Percentiles rank a stretch among this genome's conserved stretches.
Conservation (phyloP, 1,284 basidiomycete species). For the Lentinus polychrous region DNA sequence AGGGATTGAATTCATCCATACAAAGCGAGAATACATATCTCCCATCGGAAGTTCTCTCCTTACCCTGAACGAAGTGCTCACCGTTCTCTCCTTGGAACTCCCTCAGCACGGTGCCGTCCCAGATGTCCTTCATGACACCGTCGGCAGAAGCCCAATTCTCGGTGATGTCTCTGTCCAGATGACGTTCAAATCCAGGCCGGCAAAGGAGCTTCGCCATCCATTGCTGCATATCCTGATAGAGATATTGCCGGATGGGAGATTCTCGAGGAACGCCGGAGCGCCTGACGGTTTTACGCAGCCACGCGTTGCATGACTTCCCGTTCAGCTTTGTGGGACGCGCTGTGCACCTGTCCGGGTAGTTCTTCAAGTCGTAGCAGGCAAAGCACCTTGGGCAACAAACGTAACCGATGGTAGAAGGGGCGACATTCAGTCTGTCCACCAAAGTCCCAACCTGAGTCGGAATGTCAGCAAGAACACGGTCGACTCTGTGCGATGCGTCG, state of each 20-base stretch:
- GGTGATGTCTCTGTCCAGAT: slow-evolving; percentile 7
- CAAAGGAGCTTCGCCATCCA: slow-evolving; percentile 15
- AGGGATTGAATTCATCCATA: slow-evolving; percentile 25
- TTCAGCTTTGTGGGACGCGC: neutral
- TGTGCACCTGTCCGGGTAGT: neutral
- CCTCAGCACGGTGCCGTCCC: slow-evolving; percentile 12
- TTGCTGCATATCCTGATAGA: slow-evolving; percentile 13
- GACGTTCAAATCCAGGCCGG: slow-evolving; percentile 11
- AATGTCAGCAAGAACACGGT: neutral
- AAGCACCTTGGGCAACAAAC: neutral
- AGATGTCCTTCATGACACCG: slow-evolving; percentile 12
- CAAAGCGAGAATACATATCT: slow-evolving; percentile 17
- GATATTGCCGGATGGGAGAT: slow-evolving; percentile 9
- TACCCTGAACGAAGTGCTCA: slow-evolving; percentile 8
- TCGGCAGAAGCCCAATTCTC: neutral
- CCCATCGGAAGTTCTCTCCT: neutral
- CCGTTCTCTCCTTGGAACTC: slow-evolving; percentile 11
- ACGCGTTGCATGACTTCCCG: neutral
- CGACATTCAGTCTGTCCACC: neutral
- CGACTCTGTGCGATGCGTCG: neutral
- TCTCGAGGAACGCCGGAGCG: neutral
- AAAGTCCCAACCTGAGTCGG: neutral
- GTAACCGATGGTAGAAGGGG: neutral
- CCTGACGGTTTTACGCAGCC: neutral
- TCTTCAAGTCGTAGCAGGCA: neutral